Evolutionary conservation across 768 basidiomycete species (phyloP).

Genomic region (Suillus decipiens): DNA sequence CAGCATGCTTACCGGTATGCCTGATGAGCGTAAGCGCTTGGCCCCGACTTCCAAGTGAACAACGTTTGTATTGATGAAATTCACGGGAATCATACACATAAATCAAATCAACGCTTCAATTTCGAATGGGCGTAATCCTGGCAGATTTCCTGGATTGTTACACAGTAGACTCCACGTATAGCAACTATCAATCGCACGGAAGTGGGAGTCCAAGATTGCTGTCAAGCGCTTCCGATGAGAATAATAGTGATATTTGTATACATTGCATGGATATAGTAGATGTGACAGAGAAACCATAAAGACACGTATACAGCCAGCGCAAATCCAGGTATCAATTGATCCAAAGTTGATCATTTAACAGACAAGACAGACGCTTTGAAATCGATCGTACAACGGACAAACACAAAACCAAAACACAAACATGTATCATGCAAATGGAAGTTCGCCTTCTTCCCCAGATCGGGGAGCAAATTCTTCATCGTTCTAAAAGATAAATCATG

Average conservation of each 20-base stretch:
- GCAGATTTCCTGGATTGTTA: background rate
- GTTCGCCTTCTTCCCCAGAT: background rate
- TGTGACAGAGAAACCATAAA: background rate
- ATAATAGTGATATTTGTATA: background rate
- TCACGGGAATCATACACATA: background rate
- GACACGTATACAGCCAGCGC: conserved; percentile 1
- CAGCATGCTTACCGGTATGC: background rate
- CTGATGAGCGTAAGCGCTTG: background rate
- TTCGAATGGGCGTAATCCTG: background rate
- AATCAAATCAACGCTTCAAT: background rate
- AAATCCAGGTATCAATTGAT: background rate
- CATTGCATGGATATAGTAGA: background rate
- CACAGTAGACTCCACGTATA: background rate
- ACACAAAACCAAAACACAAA: background rate
- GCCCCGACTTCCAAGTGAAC: background rate
- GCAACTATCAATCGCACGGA: background rate
- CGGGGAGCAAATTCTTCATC: background rate
- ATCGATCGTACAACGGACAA: background rate
- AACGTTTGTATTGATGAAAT: background rate
- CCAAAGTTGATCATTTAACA: background rate
- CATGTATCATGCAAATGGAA: background rate
- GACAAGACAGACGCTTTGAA: background rate
- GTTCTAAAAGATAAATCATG: background rate
- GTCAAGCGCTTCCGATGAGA: background rate
- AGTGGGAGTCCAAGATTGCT: background rate